Evolutionary conservation across 371 early-diverging fungal species (phyloP).

Genomic region (Lichtheimia ramosa): DNA sequence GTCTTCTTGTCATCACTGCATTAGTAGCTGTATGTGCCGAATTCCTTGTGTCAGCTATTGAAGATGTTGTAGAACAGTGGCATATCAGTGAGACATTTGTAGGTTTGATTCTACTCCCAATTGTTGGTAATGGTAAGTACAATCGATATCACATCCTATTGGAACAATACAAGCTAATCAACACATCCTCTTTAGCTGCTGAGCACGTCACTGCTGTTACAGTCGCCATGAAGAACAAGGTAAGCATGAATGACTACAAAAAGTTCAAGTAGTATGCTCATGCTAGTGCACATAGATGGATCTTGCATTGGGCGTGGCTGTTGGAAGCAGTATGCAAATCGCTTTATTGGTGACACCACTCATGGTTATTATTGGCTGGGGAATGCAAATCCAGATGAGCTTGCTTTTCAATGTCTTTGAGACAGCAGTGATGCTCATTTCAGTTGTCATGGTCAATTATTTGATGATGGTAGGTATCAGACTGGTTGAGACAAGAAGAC

Average conservation of each 20-base stretch:
- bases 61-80: constrained; percentile 63
- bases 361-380: constrained; percentile 87
- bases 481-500: not conserved
- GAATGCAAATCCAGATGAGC: constrained; percentile 71
- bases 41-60: constrained; percentile 77
- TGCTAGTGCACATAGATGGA: constrained; percentile 60
- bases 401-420: constrained; percentile 82
- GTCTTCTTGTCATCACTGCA: constrained; percentile 36
- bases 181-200: constrained; percentile 30
- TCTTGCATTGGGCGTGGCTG: constrained; percentile 80
- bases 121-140: constrained; percentile 68
- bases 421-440: constrained; percentile 76
- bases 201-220: constrained; percentile 84
- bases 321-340: constrained; percentile 90
- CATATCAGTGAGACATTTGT: constrained; percentile 78
- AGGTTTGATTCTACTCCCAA: constrained; percentile 82
- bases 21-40: constrained; percentile 83
- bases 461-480: constrained; percentile 50
- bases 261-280: too few species aligned
- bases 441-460: constrained; percentile 85
- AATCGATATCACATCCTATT: not conserved
- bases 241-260: not conserved
- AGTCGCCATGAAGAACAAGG: constrained; percentile 79
- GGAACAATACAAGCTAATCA: not conserved
- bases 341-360: constrained; percentile 86